Evolutionary conservation across 805 yeast species (phyloP).

Genomic region (Saturnispora quitensis): DNA sequence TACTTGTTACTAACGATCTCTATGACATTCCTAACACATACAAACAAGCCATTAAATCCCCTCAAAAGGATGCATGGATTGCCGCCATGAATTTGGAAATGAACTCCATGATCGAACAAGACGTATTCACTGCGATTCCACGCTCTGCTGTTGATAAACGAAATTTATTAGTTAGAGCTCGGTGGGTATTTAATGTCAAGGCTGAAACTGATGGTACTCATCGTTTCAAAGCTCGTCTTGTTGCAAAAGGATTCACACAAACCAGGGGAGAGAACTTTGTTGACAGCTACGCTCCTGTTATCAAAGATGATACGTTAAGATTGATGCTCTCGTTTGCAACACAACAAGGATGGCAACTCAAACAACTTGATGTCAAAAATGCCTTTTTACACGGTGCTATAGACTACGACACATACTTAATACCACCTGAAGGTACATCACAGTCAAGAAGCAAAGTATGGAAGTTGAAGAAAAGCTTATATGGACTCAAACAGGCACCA

Average conservation of each 20-base stretch:
- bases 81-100: too few relatives aligned
- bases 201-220: neutral
- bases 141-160: too few relatives aligned
- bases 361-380: slow-evolving; percentile 9
- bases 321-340: neutral
- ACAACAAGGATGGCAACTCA: neutral
- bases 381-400: slow-evolving; percentile 9
- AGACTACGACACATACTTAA: slow-evolving; percentile 4
- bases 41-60: too few relatives aligned
- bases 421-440: slow-evolving; percentile 4
- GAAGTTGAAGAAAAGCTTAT: too few relatives aligned
- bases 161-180: too few relatives aligned
- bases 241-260: slow-evolving; percentile 9
- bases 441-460: too few relatives aligned
- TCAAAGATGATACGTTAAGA: slow-evolving; percentile 4
- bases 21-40: too few relatives aligned
- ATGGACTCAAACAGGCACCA: too few relatives aligned
- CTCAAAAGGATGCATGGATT: too few relatives aligned
- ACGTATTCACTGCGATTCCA: too few relatives aligned
- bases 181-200: slow-evolving; percentile 2
- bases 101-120: too few relatives aligned
- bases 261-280: slow-evolving; percentile 4
- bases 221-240: slow-evolving; percentile 8
- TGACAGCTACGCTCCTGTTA: slow-evolving; percentile 5
- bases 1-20: too few relatives aligned